These are phyloP conservation scores for Francoa sonchifolia DNA, from an alignment of 441 rosid species.

Conservation along the genomic window DNA sequence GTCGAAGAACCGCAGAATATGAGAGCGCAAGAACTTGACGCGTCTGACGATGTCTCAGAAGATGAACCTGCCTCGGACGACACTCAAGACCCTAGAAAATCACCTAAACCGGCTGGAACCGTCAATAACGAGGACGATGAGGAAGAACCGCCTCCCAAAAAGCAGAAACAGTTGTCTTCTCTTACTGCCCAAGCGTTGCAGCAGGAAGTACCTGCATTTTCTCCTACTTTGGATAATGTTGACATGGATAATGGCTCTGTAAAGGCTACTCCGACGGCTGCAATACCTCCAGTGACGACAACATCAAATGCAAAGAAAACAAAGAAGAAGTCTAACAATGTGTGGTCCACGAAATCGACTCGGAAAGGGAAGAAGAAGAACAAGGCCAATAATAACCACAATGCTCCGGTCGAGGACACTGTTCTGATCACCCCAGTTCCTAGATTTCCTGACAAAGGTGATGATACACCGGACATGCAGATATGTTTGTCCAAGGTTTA, in stretches of 20 bases:
- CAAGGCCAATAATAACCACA: constrained; percentile 42
- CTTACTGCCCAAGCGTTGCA: constrained; percentile 9
- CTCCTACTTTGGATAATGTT: too few species aligned
- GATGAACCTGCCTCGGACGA: constrained; percentile 65
- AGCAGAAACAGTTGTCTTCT: constrained; percentile 45
- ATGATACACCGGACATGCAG: constrained; percentile 52
- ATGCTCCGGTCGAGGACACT: constrained; percentile 44
- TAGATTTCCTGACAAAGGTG: constrained; percentile 64
- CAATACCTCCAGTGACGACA: background rate
- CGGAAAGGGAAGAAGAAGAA: constrained; percentile 87
- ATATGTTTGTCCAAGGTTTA: constrained; percentile 77
- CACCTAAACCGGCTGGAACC: constrained; percentile 22
- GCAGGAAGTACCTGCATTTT: background rate
- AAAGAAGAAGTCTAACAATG: constrained; percentile 80
- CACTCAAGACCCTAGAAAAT: constrained; percentile 39
- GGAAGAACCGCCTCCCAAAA: constrained; percentile 51
- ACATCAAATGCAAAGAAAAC: constrained; percentile 39
- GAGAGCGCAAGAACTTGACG: too few species aligned
- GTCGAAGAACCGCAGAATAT: too few species aligned
- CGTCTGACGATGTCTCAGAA: constrained; percentile 44
- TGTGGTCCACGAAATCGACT: constrained; percentile 74
- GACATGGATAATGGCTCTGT: background rate
- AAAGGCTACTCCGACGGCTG: background rate
- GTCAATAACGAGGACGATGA: constrained; percentile 34
- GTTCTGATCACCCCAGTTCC: constrained; percentile 69